A percentile compares a stretch with the other conserved stretches of the same genome.
phyloP scores from a whole-genome alignment of 352 stramenopile genomes.

The Phytophthora hybrid region DNA sequence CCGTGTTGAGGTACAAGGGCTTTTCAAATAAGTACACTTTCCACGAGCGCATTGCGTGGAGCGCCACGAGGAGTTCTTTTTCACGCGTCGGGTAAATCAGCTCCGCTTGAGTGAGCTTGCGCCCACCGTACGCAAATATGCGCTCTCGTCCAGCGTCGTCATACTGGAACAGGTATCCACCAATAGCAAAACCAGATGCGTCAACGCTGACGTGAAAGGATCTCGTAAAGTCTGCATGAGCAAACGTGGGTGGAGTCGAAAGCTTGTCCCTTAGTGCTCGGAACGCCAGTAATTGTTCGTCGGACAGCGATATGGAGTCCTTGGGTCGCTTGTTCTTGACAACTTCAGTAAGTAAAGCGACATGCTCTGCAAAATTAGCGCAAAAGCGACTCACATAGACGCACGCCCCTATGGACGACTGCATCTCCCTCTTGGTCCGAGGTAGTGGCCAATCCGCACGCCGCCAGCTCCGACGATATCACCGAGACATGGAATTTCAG shows the following conservation, averaged over 20 bases:
- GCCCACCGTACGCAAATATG: not conserved
- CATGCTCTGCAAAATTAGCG: not conserved
- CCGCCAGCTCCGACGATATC: not conserved
- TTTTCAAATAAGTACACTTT: not conserved
- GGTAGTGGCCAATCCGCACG: not conserved
- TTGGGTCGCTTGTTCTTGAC: not conserved
- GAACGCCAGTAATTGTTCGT: not conserved
- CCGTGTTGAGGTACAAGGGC: slow-evolving; percentile 1
- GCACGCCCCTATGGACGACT: not conserved
- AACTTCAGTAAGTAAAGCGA: not conserved
- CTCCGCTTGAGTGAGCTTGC: not conserved
- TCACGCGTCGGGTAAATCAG: not conserved
- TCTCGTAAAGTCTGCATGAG: not conserved
- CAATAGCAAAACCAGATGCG: not conserved
- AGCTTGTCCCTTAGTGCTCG: not conserved
- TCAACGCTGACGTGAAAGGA: not conserved
- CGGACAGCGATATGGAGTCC: not conserved
- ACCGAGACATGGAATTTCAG: not conserved
- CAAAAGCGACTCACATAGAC: not conserved
- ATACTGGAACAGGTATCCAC: not conserved
- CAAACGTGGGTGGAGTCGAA: not conserved
- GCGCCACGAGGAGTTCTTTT: not conserved
- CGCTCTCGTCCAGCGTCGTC: not conserved
- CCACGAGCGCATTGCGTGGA: not conserved
- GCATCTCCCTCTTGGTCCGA: not conserved